Base-by-base conservation (phyloP, 2,329 filamentous ascomycete species). In the Cladosporium sphaerospermum region DNA sequence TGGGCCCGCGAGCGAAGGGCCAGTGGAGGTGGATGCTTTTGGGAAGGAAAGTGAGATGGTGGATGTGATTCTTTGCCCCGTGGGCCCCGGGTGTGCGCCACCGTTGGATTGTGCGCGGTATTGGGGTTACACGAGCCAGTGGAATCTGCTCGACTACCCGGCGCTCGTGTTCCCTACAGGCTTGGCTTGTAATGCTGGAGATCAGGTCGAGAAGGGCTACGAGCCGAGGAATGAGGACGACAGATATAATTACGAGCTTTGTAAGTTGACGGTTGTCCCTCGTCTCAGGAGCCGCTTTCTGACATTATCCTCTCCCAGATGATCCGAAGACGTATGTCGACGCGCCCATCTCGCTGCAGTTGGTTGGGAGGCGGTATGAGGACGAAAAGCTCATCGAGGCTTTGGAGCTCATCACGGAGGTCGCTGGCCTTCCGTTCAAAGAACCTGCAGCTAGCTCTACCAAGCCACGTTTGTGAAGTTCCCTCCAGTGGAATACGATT, bases 121-220 rank as follows among this genome's bases (percentile, higher is more conserved):
- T 58, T 88, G 83, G 82, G 77, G 77, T 1, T 88, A 88, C 59
- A 85, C 82, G 0, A 71, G 77, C 0, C 78, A 83, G 56, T 88
- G 83, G 82, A 88, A 88, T 62, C 61, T 87, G 40, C 74, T 88
- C 1, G 83, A 88, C 64, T 64, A 64, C 52, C 62, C 84, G 0
- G 77, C 75, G 9, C 66, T 79, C 2, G 75, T 82, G 0, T 85
- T 88, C 62, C 84, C 84, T 0, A 80, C 78, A 1, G 71, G 70
- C 1, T 63, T 69, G 40, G 73, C 75, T 1, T 71, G 78, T 51
- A 70, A 70, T 1, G 60, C 60, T 0, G 60, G 68, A 11, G 78
- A 80, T 58, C 56, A 56, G 19, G 67, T 63, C 39, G 70, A 73
- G 45, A 47, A 58, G 37, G 64, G 57, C 0, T 74, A 73, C 55